Evolutionary conservation across 352 stramenopile genomes (phyloP), one percentile per base, ranked within the genome.

Genomic region (Aphanomyces invadans): DNA sequence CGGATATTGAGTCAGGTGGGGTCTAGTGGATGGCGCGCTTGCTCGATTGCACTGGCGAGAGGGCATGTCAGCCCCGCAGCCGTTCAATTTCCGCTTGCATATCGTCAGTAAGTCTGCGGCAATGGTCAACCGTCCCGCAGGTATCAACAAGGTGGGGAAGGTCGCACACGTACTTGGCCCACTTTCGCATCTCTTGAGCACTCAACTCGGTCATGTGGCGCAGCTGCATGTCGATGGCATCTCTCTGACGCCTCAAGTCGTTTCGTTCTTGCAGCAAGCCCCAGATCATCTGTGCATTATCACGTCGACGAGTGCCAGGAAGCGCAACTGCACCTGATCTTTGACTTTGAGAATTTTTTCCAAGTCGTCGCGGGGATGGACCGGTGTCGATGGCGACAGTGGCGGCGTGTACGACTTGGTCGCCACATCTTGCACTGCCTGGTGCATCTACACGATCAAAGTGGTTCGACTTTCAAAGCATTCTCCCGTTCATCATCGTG

Each of bases 241-340:
- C 68, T 11, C 76, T 76, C 49, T 91, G 73, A 31, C 75, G 77
- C 23, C 82, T 75, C 71, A 90, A 70, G 7, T 71, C 56, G 4
- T 76, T 75, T 4, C 82, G 78, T 49, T 93, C 81, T 52, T 88
- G 83, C 10, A 92, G 65, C 19, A 93, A 61, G 53, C 89, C 74
- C 66, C 86, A 92, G 39, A 92, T 90, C 76, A 91, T 88, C 71
- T 93, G 15, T n/a, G n/a, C n/a, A n/a, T n/a, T n/a, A n/a, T n/a
- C n/a, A n/a, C n/a, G n/a, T n/a, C n/a, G n/a, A n/a, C n/a, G n/a
- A n/a, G n/a, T n/a, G n/a, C n/a, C n/a, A n/a, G n/a, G n/a, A n/a
- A 17, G 15, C 4, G 29, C 3, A 44, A 32, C 3, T 46, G 9
- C 4, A 67, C 60, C 49, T 67, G 76, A 64, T 93, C 85, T 61